These are phyloP conservation scores for Lactifluus pinguis DNA, from an alignment of 768 basidiomycete species.

Conservation along the genomic window DNA sequence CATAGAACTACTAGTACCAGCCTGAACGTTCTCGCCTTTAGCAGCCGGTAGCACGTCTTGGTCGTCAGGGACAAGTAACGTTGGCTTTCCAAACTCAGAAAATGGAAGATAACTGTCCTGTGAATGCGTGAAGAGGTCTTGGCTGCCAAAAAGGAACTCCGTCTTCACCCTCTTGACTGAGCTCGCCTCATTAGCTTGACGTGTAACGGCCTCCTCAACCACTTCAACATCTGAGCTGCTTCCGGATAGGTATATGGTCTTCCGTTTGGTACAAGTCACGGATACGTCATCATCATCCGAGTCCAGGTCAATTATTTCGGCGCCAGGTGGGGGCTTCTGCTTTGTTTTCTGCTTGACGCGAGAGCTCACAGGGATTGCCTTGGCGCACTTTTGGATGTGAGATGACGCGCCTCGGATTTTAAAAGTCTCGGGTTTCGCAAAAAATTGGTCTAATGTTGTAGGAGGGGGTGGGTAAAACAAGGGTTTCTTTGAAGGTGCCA, in stretches of 20 bases:
- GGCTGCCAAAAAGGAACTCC: not conserved
- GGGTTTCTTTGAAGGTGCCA: constrained; percentile 6
- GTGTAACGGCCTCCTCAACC: constrained; percentile 1
- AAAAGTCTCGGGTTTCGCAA: not conserved
- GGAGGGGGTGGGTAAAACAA: constrained; percentile 10
- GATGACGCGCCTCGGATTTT: not conserved
- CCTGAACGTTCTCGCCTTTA: not conserved
- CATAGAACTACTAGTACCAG: not conserved
- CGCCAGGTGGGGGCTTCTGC: not conserved
- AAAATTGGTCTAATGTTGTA: constrained; percentile 16
- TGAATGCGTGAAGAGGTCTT: not conserved
- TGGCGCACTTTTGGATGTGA: not conserved
- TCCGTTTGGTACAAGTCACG: constrained; percentile 5
- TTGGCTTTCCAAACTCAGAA: constrained; percentile 12
- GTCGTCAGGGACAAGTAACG: not conserved
- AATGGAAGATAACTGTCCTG: not conserved
- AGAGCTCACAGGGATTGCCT: not conserved
- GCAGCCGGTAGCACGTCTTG: not conserved
- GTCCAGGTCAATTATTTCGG: constrained; percentile 27
- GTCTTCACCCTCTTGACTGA: constrained; percentile 8
- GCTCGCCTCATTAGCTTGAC: not conserved
- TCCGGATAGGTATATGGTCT: constrained; percentile 5
- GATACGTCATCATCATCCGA: constrained; percentile 25
- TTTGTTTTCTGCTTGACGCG: constrained; percentile 4
- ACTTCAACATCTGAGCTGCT: constrained; percentile 20